Conservation (phyloP, 176 grass and related monocot species). For the Paspalum vaginatum region DNA sequence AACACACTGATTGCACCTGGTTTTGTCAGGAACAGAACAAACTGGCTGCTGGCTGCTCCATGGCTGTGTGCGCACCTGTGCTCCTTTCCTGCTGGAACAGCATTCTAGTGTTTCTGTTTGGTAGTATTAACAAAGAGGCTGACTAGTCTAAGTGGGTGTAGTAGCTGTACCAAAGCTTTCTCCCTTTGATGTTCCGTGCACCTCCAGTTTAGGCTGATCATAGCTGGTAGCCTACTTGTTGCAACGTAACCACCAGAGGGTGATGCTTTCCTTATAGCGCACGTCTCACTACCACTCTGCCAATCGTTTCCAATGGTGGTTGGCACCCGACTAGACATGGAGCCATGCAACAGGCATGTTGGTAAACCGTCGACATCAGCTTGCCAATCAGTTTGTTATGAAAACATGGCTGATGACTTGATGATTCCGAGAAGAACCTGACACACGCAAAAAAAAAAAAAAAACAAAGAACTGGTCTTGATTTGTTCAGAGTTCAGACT, state of each 20-base stretch:
- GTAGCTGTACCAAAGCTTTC: slow-evolving; percentile 35
- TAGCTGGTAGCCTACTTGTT: not conserved
- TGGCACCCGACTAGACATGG: not conserved
- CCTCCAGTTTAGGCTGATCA: slow-evolving; percentile 24
- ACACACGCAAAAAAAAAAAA: not conserved
- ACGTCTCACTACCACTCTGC: not conserved
- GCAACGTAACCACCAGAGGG: not conserved
- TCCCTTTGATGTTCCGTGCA: not conserved
- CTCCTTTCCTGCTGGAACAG: slow-evolving; percentile 6
- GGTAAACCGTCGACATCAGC: slow-evolving; percentile 4
- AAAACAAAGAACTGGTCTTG: not conserved
- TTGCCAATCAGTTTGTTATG: not conserved
- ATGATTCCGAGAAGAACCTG: not conserved
- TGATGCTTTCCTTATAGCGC: not conserved
- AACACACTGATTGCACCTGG: not conserved
- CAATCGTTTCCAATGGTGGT: not conserved
- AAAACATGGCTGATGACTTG: not conserved
- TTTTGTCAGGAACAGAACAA: not conserved
- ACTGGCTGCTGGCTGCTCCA: not conserved
- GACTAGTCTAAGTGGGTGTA: not conserved
- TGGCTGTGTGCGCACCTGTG: not conserved
- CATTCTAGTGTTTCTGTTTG: not conserved
- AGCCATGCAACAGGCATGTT: not conserved
- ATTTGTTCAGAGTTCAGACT: too few species aligned
- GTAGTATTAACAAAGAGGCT: not conserved